Percentiles rank a stretch among this genome's conserved stretches.
phyloP scores from a whole-genome alignment of 176 grass and related monocot genomes.

The Musa itinerans region DNA sequence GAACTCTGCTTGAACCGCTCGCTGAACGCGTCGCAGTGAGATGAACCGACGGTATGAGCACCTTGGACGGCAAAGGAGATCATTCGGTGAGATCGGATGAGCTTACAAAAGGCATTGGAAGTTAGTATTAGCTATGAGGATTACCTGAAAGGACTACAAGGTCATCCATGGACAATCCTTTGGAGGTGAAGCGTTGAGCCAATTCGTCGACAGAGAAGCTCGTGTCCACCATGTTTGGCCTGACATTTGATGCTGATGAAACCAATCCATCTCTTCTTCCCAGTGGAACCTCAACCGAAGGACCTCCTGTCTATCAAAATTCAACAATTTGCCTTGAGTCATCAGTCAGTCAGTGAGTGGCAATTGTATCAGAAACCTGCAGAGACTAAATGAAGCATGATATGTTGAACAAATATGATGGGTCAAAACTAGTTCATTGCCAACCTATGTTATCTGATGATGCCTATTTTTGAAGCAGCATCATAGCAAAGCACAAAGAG shows the following conservation, averaged over 20 bases:
- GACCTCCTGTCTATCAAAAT: slow-evolving; percentile 64
- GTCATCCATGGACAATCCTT: slow-evolving; percentile 68
- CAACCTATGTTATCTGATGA: no score
- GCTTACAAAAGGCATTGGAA: not conserved
- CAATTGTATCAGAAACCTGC: no score
- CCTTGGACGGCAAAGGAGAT: slow-evolving; percentile 27
- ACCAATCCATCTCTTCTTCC: slow-evolving; percentile 60
- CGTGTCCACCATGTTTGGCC: slow-evolving; percentile 83
- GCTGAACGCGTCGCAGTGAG: slow-evolving; percentile 84
- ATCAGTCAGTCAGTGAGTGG: not conserved
- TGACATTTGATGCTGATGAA: slow-evolving; percentile 65
- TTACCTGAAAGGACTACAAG: slow-evolving; percentile 81
- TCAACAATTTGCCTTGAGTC: not conserved
- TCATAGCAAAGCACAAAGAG: no score
- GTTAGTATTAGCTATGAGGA: no score
- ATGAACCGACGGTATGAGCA: slow-evolving; percentile 74
- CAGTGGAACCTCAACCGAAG: slow-evolving; percentile 40
- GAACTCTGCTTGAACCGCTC: slow-evolving; percentile 62
- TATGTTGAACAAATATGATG: no score
- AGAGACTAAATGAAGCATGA: no score
- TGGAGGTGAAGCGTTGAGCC: slow-evolving; percentile 55
- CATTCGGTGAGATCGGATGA: not conserved
- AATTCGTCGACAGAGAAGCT: slow-evolving; percentile 70
- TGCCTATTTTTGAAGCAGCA: no score
- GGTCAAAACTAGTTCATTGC: no score